Percentiles rank a stretch among this genome's conserved stretches.
Evolutionary conservation across 805 yeast species (phyloP).

Genomic region (Nakazawaea wickerhamii): DNA sequence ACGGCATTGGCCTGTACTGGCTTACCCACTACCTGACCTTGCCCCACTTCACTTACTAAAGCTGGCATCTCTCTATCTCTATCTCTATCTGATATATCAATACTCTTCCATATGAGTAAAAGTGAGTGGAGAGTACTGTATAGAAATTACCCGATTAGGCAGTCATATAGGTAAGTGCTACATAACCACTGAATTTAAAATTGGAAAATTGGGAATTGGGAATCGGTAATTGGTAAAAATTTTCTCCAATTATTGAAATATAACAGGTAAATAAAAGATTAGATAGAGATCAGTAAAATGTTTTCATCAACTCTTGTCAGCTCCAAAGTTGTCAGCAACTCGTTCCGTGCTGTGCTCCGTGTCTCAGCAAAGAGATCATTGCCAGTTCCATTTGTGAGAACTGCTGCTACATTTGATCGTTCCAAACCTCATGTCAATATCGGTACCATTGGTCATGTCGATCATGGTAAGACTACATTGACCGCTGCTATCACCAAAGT

Average conservation of each 20-base stretch:
- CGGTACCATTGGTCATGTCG: conserved; percentile 99
- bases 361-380: not conserved
- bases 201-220: too few species aligned
- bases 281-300: not conserved
- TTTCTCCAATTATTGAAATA: too few species aligned
- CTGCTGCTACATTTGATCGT: conserved; percentile 82
- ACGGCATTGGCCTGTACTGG: conserved; percentile 15
- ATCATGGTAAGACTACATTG: conserved; percentile 97
- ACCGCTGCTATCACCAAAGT: conserved; percentile 99
- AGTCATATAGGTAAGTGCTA: conserved; percentile 4
- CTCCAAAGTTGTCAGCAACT: conserved; percentile 1
- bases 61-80: conserved; percentile 1
- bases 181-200: conserved; percentile 1
- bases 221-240: too few species aligned
- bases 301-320: conserved; percentile 1
- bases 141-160: not conserved
- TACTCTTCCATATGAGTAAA: too few species aligned
- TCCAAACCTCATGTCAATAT: conserved; percentile 94
- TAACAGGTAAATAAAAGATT: not conserved
- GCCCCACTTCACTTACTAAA: conserved; percentile 2
- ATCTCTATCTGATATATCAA: too few species aligned
- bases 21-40: not conserved
- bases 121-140: too few species aligned
- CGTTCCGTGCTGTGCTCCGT: conserved; percentile 7
- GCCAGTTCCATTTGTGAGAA: conserved; percentile 4